Evolutionary conservation across 495 filamentous ascomycete species (phyloP).

Genomic region (Daldinia grandis): DNA sequence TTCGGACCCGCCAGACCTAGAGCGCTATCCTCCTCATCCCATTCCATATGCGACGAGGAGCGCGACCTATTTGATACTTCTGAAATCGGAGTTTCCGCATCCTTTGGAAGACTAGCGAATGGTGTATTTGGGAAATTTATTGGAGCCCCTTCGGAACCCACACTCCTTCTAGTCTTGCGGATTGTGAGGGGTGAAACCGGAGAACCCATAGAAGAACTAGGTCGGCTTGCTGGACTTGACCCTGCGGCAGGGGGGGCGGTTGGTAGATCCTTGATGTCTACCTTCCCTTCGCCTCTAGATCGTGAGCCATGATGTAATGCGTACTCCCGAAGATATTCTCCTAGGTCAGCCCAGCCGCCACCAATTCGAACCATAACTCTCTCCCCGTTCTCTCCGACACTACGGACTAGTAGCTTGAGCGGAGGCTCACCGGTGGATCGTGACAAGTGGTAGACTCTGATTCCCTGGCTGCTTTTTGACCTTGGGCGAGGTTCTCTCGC

Average conservation of each 20-base stretch:
- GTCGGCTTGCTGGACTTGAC: constrained; percentile 56
- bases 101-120: constrained; percentile 31
- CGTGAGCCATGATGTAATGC: constrained; percentile 83
- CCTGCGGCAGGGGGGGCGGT: constrained; percentile 33
- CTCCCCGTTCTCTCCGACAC: constrained; percentile 88
- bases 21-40: constrained; percentile 63
- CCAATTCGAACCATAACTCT: constrained; percentile 97
- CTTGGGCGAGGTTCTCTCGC: constrained; percentile 54
- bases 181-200: constrained; percentile 54
- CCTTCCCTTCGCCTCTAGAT: constrained; percentile 56
- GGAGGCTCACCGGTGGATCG: constrained; percentile 81
- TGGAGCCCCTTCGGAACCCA: constrained; percentile 41
- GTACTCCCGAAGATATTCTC: constrained; percentile 93
- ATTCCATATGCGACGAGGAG: constrained; percentile 57
- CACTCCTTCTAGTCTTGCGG: constrained; percentile 59
- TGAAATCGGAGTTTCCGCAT: constrained; percentile 46
- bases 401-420: constrained; percentile 90
- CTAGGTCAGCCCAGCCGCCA: constrained; percentile 95
- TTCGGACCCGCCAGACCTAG: constrained; percentile 72
- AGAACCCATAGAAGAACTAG: constrained; percentile 48
- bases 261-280: constrained; percentile 68
- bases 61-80: constrained; percentile 51
- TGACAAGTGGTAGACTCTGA: constrained; percentile 93
- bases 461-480: constrained; percentile 66
- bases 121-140: constrained; percentile 49